Evolutionary conservation across 2,329 filamentous ascomycete genomes (phyloP).

Genomic region (Alternaria tenuissima): DNA sequence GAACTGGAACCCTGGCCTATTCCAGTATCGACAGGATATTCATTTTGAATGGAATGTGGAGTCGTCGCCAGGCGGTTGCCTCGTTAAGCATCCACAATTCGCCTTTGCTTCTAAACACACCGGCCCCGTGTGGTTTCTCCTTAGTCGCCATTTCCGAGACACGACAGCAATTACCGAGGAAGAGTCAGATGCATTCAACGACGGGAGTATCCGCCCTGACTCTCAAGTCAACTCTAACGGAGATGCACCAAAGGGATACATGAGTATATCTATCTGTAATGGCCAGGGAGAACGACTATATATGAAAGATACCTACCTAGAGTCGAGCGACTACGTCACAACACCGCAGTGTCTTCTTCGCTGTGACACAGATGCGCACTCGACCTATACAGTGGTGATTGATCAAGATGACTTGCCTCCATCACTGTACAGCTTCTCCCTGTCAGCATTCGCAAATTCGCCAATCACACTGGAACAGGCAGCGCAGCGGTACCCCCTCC

Average conservation of each 20-base stretch:
- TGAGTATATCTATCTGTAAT: constrained; percentile 84
- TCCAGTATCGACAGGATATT: constrained; percentile 81
- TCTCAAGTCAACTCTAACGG: constrained; percentile 34
- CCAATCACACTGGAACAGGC: constrained; percentile 70
- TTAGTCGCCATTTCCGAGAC: constrained; percentile 85
- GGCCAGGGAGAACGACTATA: constrained; percentile 75
- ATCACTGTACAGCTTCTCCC: constrained; percentile 80
- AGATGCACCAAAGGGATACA: constrained; percentile 71
- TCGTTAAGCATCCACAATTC: constrained; percentile 71
- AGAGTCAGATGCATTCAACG: constrained; percentile 43
- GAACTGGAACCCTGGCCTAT: constrained; percentile 94
- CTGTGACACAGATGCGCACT: constrained; percentile 66
- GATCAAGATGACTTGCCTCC: constrained; percentile 81
- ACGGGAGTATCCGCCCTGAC: constrained; percentile 37
- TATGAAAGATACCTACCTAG: constrained; percentile 73
- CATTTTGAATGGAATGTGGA: constrained; percentile 85
- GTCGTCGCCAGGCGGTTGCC: constrained; percentile 73
- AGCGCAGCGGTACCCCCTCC: constrained; percentile 65
- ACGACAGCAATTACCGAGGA: constrained; percentile 44
- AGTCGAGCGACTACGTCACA: constrained; percentile 87
- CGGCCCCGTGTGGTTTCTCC: constrained; percentile 80
- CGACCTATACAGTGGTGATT: constrained; percentile 70
- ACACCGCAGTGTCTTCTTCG: constrained; percentile 89
- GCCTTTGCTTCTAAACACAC: constrained; percentile 61
- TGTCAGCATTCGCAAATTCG: constrained; percentile 79